A percentile compares a stretch with the other conserved stretches of the same genome.
phyloP scores from a whole-genome alignment of 257 asterid genomes.

The Lantana camara region DNA sequence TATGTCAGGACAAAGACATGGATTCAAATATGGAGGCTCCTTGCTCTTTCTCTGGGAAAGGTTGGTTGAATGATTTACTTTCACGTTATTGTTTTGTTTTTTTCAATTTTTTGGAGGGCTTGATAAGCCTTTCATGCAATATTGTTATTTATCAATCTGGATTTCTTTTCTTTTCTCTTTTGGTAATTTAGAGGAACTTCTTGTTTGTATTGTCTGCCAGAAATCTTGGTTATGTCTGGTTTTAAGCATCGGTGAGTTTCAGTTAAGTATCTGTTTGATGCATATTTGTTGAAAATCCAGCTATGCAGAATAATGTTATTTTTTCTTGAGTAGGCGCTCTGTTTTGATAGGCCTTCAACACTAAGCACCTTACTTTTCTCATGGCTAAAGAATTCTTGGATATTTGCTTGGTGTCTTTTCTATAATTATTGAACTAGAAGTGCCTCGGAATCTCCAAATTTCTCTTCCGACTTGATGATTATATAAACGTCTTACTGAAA shows the following conservation, averaged over 20 bases:
- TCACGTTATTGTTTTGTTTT: not conserved
- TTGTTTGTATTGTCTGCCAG: not conserved
- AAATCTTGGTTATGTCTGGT: not conserved
- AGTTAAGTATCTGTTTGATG: no score
- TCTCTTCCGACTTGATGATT: not conserved
- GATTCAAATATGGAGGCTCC: slow-evolving; percentile 90
- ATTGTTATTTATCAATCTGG: not conserved
- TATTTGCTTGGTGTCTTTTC: not conserved
- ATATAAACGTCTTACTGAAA: not conserved
- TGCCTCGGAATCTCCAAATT: not conserved
- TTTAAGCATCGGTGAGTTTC: no score
- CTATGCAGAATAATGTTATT: not conserved
- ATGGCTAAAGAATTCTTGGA: not conserved
- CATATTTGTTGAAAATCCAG: no score
- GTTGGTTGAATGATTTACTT: no score
- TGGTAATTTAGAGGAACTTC: not conserved
- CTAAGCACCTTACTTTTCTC: no score
- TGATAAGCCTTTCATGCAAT: not conserved
- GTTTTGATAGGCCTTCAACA: no score
- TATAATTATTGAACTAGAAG: no score
- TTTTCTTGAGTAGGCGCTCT: slow-evolving; percentile 16
- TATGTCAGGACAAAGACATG: slow-evolving; percentile 91
- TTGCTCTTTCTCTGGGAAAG: slow-evolving; percentile 97
- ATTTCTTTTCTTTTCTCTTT: not conserved
- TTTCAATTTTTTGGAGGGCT: not conserved